Conservation (phyloP, 768 basidiomycete genomes). For the Trametes meyenii region DNA sequence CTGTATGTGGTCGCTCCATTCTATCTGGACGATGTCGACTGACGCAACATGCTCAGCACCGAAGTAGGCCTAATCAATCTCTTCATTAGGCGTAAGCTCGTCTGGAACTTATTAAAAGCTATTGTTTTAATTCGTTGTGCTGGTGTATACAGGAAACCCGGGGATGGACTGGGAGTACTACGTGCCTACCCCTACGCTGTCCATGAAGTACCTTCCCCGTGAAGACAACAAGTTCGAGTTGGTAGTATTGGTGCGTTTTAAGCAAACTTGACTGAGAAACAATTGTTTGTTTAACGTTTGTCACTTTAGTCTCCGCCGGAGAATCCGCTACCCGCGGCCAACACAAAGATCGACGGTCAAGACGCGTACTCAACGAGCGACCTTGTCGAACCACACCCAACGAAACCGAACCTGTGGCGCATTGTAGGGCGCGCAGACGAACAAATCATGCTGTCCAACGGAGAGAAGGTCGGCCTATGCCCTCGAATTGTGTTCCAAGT, state of each 20-base stretch:
- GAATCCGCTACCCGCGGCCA: constrained; percentile 3
- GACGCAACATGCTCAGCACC: constrained; percentile 8
- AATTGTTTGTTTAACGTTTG: background rate
- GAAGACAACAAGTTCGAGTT: constrained; percentile 9
- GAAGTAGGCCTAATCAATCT: constrained; percentile 16
- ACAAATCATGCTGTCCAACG: constrained; percentile 47
- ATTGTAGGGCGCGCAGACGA: constrained; percentile 50
- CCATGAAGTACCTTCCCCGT: background rate
- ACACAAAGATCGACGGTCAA: constrained; percentile 31
- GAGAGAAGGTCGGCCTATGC: constrained; percentile 39
- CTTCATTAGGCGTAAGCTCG: constrained; percentile 7
- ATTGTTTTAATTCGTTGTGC: background rate
- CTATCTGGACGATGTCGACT: background rate
- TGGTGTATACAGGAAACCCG: constrained; percentile 3
- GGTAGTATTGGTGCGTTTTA: constrained; percentile 2
- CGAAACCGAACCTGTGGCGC: constrained; percentile 40
- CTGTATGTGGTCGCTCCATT: background rate
- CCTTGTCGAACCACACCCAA: constrained; percentile 45
- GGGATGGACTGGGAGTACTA: constrained; percentile 22
- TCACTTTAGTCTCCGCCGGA: background rate
- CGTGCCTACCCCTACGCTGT: background rate
- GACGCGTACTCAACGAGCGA: constrained; percentile 44
- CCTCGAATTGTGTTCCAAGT: background rate
- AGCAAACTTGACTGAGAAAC: background rate
- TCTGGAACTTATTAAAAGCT: no score